Percentiles rank a stretch among this genome's conserved stretches.
Evolutionary conservation across 768 basidiomycete species (phyloP).

Genomic region (Dioszegia hungarica): DNA sequence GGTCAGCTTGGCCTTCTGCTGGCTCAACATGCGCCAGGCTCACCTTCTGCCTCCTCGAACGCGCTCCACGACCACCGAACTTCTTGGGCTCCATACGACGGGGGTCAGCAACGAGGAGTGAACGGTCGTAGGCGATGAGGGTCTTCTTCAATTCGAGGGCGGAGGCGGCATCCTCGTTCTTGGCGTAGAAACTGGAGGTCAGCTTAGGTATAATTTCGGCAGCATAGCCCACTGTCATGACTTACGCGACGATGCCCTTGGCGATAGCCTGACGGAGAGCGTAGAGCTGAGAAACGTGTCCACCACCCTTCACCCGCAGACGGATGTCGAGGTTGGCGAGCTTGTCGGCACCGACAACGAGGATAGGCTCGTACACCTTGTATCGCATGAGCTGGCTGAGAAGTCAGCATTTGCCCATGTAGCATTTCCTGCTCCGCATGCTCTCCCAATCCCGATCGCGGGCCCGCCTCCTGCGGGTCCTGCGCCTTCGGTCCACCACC

Average conservation of each 20-base stretch:
- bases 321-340: slow-evolving; percentile 88
- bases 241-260: slow-evolving; percentile 91
- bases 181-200: slow-evolving; percentile 63
- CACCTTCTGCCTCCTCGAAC: slow-evolving; percentile 94
- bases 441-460: neutral
- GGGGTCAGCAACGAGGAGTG: slow-evolving; percentile 53
- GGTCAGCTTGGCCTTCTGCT: neutral
- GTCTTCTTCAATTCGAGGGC: slow-evolving; percentile 98
- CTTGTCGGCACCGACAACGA: slow-evolving; percentile 84
- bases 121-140: slow-evolving; percentile 83
- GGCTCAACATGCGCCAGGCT: neutral
- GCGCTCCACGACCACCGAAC: slow-evolving; percentile 96
- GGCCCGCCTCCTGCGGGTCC: neutral
- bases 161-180: slow-evolving; percentile 95
- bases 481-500: neutral
- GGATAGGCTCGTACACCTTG: slow-evolving; percentile 96
- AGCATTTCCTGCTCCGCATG: neutral
- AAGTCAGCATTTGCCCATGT: neutral
- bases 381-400: slow-evolving; percentile 69
- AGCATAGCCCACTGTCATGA: neutral
- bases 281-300: slow-evolving; percentile 98
- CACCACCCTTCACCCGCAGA: slow-evolving; percentile 96
- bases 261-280: slow-evolving; percentile 98
- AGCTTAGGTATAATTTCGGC: neutral
- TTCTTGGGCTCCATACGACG: slow-evolving; percentile 99